Percentiles rank a stretch among this genome's conserved stretches.
Conservation (phyloP, 768 basidiomycete species). For the Suillus sp. region DNA sequence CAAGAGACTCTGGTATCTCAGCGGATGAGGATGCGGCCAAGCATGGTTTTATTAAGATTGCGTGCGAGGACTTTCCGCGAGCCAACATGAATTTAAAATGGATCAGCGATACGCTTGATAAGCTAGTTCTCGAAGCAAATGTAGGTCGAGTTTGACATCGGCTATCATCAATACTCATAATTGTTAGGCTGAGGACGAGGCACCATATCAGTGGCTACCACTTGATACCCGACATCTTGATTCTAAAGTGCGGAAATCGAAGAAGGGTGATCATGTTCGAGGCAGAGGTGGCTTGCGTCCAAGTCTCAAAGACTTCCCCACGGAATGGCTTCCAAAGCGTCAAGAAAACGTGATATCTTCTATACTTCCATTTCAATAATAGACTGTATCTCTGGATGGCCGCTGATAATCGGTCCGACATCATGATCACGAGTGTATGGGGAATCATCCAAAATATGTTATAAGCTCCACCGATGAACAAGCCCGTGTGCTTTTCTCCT, state of each 20-base stretch:
- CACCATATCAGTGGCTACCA: slow-evolving; percentile 62
- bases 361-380: slow-evolving; percentile 7
- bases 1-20: slow-evolving; percentile 63
- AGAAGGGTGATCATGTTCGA: slow-evolving; percentile 68
- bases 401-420: slow-evolving; percentile 8
- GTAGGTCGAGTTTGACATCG: slow-evolving; percentile 49
- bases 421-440: slow-evolving; percentile 13
- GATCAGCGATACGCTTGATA: slow-evolving; percentile 85
- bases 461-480: slow-evolving; percentile 2
- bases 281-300: slow-evolving; percentile 56
- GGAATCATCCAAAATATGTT: slow-evolving; percentile 7
- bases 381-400: slow-evolving; percentile 13
- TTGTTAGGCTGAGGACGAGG: slow-evolving; percentile 37
- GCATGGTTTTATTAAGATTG: slow-evolving; percentile 88
- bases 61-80: slow-evolving; percentile 84
- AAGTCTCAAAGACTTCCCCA: slow-evolving; percentile 78
- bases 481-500: background rate
- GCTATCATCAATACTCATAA: slow-evolving; percentile 18
- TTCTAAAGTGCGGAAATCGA: slow-evolving; percentile 70
- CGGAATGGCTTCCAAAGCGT: slow-evolving; percentile 71
- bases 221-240: slow-evolving; percentile 81
- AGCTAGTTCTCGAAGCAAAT: slow-evolving; percentile 79
- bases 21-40: slow-evolving; percentile 44
- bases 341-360: slow-evolving; percentile 7
- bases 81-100: slow-evolving; percentile 91